Conservation (phyloP, 2,329 filamentous ascomycete species). For the Didymella arachidicola region DNA sequence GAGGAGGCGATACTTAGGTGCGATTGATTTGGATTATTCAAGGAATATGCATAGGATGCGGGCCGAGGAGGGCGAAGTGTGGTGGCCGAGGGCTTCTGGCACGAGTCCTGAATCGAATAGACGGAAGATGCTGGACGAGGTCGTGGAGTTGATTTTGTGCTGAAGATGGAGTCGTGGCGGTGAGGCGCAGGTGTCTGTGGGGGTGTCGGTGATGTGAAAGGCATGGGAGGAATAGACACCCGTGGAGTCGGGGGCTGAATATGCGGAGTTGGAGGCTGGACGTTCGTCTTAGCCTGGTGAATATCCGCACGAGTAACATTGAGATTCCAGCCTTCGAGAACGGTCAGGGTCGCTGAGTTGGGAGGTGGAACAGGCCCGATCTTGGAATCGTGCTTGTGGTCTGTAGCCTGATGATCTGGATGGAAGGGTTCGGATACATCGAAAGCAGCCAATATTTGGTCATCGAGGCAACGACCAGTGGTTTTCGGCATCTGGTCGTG, state of each 20-base stretch:
- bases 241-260: background rate
- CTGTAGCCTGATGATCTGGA: background rate
- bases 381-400: background rate
- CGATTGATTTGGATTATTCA: background rate
- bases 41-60: background rate
- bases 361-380: background rate
- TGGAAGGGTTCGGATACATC: background rate
- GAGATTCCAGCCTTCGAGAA: background rate
- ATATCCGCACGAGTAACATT: background rate
- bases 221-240: background rate
- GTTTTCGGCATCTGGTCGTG: background rate
- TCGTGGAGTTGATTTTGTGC: background rate
- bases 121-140: background rate
- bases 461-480: background rate
- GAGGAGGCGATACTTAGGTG: background rate
- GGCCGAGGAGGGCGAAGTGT: background rate
- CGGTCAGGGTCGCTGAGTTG: background rate
- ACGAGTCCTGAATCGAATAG: background rate
- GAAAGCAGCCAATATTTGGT: background rate
- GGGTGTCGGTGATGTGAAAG: background rate
- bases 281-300: no score
- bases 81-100: background rate
- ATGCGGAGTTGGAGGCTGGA: background rate
- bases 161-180: constrained; percentile 1
- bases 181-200: background rate